Base-by-base conservation (phyloP, 768 basidiomycete species). In the Pulveroboletus sp. region DNA sequence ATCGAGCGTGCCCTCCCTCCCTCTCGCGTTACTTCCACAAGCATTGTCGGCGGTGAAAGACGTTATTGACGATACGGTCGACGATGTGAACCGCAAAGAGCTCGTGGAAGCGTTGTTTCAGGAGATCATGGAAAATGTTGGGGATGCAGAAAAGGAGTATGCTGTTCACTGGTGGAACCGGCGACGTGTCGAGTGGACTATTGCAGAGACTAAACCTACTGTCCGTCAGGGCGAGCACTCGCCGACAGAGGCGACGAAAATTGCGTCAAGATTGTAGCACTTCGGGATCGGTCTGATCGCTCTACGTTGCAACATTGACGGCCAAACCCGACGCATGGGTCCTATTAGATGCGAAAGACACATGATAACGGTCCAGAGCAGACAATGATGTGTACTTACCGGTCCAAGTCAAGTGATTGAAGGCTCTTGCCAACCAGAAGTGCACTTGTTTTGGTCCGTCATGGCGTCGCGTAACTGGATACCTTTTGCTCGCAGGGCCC, bases 111-210 rank as follows among this genome's bases (percentile, higher is more conserved):
- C 79, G 6, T 62, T 86, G 39, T 84, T 84, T 66, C 71, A 68
- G 37, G 84, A 87, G 65, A 76, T 91, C 31, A 66, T 79, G 58
- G 79, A 81, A 60, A 74, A 72, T 38, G 77, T 84, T 2, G 85
- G 83, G 13, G 86, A 89, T 61, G 71, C 72, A 38, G 84, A 86
- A 70, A 88, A 84, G 69, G 81, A 79, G 61, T 73, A 73, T 53
- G 80, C 69, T 37, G 76, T 90, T 67, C 70, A 67, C 39, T 91
- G 89, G 89, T 91, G 89, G 89, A 76, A 81, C 61, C 73, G 77
- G 48, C 69, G 78, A 40, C 52, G 55, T 4, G 32, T 26, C 13
- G 57, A 62, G 30, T 69, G 67, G 68, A 53, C 54, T 1, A 26
- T 15, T 30, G 39, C 18, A 21, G 43, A 39, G 9, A 32, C 38